Evolutionary conservation across 2,329 filamentous ascomycete genomes (phyloP), one percentile per base, ranked within the genome.

Genomic region (Curvularia sp.): DNA sequence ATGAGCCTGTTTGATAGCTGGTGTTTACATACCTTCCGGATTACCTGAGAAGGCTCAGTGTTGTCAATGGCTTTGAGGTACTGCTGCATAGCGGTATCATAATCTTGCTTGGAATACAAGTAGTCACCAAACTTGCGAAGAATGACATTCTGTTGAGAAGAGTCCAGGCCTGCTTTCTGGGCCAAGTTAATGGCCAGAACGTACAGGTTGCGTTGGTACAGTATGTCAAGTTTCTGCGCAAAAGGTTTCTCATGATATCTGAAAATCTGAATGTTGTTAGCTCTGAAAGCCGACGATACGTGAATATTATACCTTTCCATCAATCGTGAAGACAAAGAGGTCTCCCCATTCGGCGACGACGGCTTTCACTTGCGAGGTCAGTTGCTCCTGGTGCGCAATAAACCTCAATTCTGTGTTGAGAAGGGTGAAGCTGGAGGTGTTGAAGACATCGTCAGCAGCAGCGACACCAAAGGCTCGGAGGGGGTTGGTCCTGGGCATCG

Each of bases 1-100:
- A 26, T 15, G 9, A 4, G 24, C 28, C 12, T 9, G 7, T 24
- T 38, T 13, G 4, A 22, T 9, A 8, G 30, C 39, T 26, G 33
- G 26, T 3, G 10, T 13, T 8, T 6, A 4, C 62, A 26, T 72
- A 91, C 90, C 81, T 97, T 97, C 68, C 94, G 86, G 71, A 98
- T 97, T 47, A 98, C 92, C 72, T 97, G 94, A 1, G 94, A 97
- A 6, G 94, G 94, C 70, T 98, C 94, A 0, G 94, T 98, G 58
- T 92, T 95, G 73, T 97, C 93, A 59, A 99, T 97, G 0, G 96
- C 94, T 67, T 92, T 90, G 62, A 99, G 88, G 73, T 99, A 99
- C 76, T 98, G 95, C 69, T 96, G 90, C 96, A 99, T 99, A n/a
- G 96, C 93, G 6, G 91, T 95, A 72, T 99, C 95, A 72, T 94